phyloP scores from a whole-genome alignment of 768 basidiomycete species.

The Mycena indigotica region DNA sequence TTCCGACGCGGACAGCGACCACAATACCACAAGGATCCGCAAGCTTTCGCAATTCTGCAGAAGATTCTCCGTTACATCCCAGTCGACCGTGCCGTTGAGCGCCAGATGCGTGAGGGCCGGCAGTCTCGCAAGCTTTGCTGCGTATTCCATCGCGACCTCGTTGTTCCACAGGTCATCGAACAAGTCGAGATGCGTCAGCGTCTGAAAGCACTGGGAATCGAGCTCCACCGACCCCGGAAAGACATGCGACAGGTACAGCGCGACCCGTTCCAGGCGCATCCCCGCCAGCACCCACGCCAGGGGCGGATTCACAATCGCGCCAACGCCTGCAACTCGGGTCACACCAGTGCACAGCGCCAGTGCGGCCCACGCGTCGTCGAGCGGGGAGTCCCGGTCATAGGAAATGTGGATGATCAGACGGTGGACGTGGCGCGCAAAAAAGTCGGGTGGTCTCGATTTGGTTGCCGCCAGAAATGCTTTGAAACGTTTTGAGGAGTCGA shows the following conservation, averaged over 20 bases:
- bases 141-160: too few species aligned
- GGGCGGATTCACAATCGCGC: neutral
- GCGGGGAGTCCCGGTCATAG: too few species aligned
- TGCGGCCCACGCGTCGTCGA: too few species aligned
- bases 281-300: too few species aligned
- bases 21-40: neutral
- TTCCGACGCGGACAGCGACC: neutral
- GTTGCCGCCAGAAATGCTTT: neutral
- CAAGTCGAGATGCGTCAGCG: neutral
- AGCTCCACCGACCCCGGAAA: too few species aligned
- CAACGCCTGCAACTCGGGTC: too few species aligned
- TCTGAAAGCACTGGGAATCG: neutral
- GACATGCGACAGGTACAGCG: neutral
- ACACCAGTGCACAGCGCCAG: neutral
- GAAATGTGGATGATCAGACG: neutral
- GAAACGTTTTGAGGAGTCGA: neutral
- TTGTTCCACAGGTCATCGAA: neutral
- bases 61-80: neutral
- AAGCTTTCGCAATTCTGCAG: neutral
- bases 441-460: neutral
- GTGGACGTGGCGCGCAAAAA: neutral
- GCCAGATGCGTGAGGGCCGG: neutral
- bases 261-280: neutral
- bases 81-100: neutral
- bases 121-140: too few species aligned